Percentiles rank a stretch among this genome's conserved stretches.
These are phyloP conservation scores for Coemansia sp. DNA, from an alignment of 192 early-diverging fungal genomes.

Conservation along the genomic window DNA sequence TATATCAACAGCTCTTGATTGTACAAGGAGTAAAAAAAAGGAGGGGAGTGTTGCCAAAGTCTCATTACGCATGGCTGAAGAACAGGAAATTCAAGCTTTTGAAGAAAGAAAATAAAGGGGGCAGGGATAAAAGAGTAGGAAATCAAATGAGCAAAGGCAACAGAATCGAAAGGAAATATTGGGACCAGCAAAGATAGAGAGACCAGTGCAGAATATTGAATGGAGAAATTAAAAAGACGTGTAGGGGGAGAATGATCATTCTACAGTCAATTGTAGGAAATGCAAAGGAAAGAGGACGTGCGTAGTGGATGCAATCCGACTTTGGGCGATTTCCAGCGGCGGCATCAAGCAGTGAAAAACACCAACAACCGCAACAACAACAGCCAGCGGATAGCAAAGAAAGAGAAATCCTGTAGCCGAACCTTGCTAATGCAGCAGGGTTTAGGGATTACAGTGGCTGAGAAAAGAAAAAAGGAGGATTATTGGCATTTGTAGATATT, in stretches of 20 bases:
- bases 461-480: constrained; percentile 2
- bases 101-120: too few species aligned
- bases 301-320: background rate
- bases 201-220: background rate
- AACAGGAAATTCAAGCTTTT: too few species aligned
- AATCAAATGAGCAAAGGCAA: too few species aligned
- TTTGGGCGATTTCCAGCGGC: background rate
- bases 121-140: too few species aligned
- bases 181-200: background rate
- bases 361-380: too few species aligned
- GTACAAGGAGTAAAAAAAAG: too few species aligned
- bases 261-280: background rate
- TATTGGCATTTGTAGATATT: too few species aligned
- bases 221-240: background rate
- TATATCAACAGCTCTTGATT: too few species aligned
- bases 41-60: too few species aligned
- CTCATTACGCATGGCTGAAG: too few species aligned
- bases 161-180: background rate
- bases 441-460: background rate
- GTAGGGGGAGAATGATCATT: constrained; percentile 1
- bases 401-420: background rate
- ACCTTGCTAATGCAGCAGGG: background rate
- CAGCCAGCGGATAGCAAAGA: background rate
- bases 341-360: too few species aligned
- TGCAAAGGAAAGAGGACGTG: constrained; percentile 2